Base-by-base conservation (phyloP, 139 green algal species). In the Klebsormidium nitens region DNA sequence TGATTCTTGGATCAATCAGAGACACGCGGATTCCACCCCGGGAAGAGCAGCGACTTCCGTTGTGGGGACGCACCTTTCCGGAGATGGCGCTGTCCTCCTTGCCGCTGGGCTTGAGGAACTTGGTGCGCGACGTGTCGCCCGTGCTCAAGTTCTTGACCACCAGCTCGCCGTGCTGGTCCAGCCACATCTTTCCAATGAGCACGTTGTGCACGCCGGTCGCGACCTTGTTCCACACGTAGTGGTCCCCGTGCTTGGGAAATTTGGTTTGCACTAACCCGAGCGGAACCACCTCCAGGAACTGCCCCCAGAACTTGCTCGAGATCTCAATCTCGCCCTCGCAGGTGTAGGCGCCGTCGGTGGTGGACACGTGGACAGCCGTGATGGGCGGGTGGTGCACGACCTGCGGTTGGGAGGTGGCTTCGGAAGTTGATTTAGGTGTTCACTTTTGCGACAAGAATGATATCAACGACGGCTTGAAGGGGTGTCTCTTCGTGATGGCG, bases 161-260 rank as follows among this genome's bases (percentile, higher is more conserved):
- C 46, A 55, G 23, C 46, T 55, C 46, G 23, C 46, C 46, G 23
- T 55, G 23, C 23, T 55, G 23, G 46, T 55, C 46, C 23, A 55
- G 23, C 46, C 46, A 55, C 23, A 55, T 23, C 46, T 55, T 55
- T 55, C 46, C 46, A 55, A 55, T 23, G 23, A 55, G 23, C 46
- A 55, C 46, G 46, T 55, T 55, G 46, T 55, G 46, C 23, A 55
- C 46, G 46, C 46, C 23, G 23, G 46, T 55, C 23, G 46, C 23
- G 46, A 55, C 46, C 46, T 55, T 55, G 23, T 55, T 55, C 46
- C 46, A 55, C 46, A 23, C 23, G 46, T 55, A 55, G 46, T 55
- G 46, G 46, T 55, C 46, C 46, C 23, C 23, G 23, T 31, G 23
- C 46, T 55, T 55, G 46, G 46, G 46, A 55, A 55, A n/a, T n/a